Conservation (phyloP, 148 eudicot species). For the Vaccinium vitisidaea region DNA sequence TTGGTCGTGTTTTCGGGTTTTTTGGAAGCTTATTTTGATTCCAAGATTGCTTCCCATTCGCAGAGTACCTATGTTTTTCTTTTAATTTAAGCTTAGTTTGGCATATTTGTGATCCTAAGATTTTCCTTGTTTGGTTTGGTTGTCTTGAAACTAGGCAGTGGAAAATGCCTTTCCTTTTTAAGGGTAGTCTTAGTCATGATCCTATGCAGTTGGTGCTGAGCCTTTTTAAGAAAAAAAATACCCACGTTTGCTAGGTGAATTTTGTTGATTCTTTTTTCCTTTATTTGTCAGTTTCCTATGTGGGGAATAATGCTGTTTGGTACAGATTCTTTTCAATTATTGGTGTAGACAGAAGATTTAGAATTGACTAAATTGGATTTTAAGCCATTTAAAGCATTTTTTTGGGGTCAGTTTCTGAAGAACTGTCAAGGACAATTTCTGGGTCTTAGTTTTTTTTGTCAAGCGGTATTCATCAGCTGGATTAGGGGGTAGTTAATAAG, state of each 20-base stretch:
- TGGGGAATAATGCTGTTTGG: neutral
- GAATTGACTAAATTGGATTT: neutral
- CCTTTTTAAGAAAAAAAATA: neutral
- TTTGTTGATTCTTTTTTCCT: neutral
- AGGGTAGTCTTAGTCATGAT: neutral
- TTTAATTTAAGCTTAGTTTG: neutral
- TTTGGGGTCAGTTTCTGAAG: neutral
- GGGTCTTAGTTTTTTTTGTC: neutral
- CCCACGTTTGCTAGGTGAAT: slow-evolving; percentile 6
- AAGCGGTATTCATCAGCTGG: no score
- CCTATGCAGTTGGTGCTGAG: neutral
- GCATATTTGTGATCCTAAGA: neutral
- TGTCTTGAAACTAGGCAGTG: neutral
- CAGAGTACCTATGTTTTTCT: neutral
- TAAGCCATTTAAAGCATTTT: neutral
- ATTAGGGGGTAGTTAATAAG: no score
- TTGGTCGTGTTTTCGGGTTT: neutral
- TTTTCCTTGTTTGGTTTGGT: neutral
- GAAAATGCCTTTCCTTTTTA: neutral
- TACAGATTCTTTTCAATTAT: neutral
- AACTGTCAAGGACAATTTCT: neutral
- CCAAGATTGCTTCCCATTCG: neutral
- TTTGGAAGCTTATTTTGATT: neutral
- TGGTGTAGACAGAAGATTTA: neutral
- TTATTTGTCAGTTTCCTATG: neutral